Evolutionary conservation across 768 basidiomycete species (phyloP).

Genomic region (Kwoniella dejecticola): DNA sequence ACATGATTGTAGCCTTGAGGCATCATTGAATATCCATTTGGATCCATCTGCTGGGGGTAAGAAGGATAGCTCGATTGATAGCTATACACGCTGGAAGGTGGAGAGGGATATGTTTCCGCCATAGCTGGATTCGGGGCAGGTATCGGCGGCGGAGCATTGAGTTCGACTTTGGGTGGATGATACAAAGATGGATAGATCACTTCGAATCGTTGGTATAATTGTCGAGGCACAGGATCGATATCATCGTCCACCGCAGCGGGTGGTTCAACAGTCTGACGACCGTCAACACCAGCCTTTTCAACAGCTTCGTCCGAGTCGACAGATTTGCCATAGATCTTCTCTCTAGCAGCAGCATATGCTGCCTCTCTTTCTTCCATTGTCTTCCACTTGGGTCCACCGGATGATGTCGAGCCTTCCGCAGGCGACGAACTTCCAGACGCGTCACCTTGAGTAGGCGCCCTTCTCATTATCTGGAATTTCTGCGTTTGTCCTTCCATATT

Average conservation of each 20-base stretch:
- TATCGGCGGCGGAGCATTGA: slow-evolving; percentile 6
- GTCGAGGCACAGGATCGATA: slow-evolving; percentile 40
- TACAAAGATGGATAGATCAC: slow-evolving; percentile 41
- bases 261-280: background rate
- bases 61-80: slow-evolving; percentile 17
- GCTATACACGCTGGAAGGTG: background rate
- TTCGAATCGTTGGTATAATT: slow-evolving; percentile 25
- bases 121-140: background rate
- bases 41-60: slow-evolving; percentile 20
- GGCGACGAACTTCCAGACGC: slow-evolving; percentile 13
- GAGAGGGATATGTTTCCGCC: slow-evolving; percentile 13
- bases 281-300: background rate
- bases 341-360: slow-evolving; percentile 39
- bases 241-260: slow-evolving; percentile 26
- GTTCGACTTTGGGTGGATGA: slow-evolving; percentile 27
- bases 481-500: slow-evolving; percentile 21
- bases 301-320: background rate
- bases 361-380: slow-evolving; percentile 47
- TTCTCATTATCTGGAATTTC: slow-evolving; percentile 45
- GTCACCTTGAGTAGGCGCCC: slow-evolving; percentile 13
- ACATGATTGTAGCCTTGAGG: background rate
- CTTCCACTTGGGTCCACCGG: slow-evolving; percentile 26
- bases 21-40: slow-evolving; percentile 16
- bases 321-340: slow-evolving; percentile 39
- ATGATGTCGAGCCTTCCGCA: slow-evolving; percentile 24